Conservation (phyloP, 441 rosid genomes). For the Heliophila coronopifolia region DNA sequence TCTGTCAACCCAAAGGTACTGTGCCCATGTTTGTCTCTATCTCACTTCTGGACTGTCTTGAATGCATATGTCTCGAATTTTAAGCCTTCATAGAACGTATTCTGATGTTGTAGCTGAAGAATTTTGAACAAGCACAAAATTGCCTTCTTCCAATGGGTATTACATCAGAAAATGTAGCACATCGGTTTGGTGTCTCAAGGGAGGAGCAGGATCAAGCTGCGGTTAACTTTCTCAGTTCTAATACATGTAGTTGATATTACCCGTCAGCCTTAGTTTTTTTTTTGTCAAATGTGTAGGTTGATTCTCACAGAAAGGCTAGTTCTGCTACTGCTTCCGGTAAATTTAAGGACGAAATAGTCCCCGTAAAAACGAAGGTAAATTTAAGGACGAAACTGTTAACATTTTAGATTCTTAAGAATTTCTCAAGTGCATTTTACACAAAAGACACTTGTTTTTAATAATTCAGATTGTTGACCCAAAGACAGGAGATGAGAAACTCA, state of each 20-base stretch:
- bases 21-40: too few species aligned
- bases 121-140: constrained; percentile 72
- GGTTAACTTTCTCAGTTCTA: constrained; percentile 36
- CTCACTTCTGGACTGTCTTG: too few species aligned
- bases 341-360: constrained; percentile 84
- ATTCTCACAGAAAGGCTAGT: constrained; percentile 92
- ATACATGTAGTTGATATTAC: too few species aligned
- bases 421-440: too few species aligned
- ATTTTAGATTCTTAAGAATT: constrained; percentile 3
- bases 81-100: neutral
- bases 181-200: constrained; percentile 85
- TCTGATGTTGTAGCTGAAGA: constrained; percentile 46
- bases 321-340: constrained; percentile 84
- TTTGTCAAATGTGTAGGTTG: constrained; percentile 49
- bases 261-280: too few species aligned
- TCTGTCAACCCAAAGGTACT: constrained; percentile 87
- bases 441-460: constrained; percentile 15
- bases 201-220: constrained; percentile 97
- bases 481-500: constrained; percentile 70
- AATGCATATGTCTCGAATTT: too few species aligned
- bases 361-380: constrained; percentile 81
- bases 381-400: neutral
- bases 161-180: constrained; percentile 95
- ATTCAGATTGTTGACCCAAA: constrained; percentile 84
- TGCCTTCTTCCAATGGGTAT: constrained; percentile 99